phyloP scores from a whole-genome alignment of 2,329 filamentous ascomycete genomes.

The Fusarium concolor region DNA sequence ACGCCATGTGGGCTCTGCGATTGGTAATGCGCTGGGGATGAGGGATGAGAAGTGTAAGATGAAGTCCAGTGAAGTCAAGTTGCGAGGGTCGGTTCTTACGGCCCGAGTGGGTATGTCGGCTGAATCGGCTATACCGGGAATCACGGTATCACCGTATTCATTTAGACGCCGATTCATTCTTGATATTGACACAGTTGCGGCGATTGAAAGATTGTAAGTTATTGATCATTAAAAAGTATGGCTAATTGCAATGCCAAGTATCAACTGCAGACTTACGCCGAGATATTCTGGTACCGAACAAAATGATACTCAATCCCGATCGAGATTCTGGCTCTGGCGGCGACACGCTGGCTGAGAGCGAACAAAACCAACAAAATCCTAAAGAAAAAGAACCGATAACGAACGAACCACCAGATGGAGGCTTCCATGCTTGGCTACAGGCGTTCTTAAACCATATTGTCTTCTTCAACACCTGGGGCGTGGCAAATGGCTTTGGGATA shows the following conservation, averaged over 20 bases:
- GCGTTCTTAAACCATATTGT: slow-evolving; percentile 52
- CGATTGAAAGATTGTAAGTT: background rate
- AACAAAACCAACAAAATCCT: background rate
- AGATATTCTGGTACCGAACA: too few species aligned
- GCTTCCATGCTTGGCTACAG: slow-evolving; percentile 48
- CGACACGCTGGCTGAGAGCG: slow-evolving; percentile 13
- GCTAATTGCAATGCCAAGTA: background rate
- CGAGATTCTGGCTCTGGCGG: slow-evolving; percentile 4
- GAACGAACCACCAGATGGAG: slow-evolving; percentile 31
- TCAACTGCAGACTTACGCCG: too few species aligned
- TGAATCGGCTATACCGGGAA: slow-evolving; percentile 4
- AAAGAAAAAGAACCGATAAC: background rate
- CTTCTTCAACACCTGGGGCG: slow-evolving; percentile 60
- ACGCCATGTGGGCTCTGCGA: slow-evolving; percentile 26
- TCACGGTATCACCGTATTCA: background rate
- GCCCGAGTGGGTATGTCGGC: slow-evolving; percentile 32
- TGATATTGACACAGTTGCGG: background rate
- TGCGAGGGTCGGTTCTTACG: slow-evolving; percentile 20
- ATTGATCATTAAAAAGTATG: too few species aligned
- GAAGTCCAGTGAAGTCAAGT: background rate
- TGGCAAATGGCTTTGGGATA: slow-evolving; percentile 58
- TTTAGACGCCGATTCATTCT: background rate
- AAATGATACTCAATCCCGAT: background rate
- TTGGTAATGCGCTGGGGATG: background rate
- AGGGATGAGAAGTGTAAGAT: background rate